These are phyloP conservation scores for Eucalyptus fibrosa DNA, from an alignment of 345 rosid species.

Conservation along the genomic window DNA sequence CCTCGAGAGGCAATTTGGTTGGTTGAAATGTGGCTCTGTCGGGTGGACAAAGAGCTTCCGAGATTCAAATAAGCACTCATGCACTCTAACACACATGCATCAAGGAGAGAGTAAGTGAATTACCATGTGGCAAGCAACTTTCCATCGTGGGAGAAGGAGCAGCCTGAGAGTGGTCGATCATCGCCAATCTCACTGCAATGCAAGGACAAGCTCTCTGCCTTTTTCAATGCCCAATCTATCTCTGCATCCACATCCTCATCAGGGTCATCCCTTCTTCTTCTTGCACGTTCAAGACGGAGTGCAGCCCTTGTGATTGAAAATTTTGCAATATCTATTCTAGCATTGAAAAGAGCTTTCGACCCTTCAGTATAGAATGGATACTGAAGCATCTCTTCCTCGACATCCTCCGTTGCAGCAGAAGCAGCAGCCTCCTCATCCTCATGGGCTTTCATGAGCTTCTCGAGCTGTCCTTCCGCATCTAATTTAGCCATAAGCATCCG, in stretches of 20 bases:
- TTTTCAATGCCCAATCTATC: conserved; percentile 58
- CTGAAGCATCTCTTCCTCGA: conserved; percentile 49
- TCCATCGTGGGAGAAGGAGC: conserved; percentile 82
- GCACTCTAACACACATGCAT: neutral
- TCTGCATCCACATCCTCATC: conserved; percentile 91
- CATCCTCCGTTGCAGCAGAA: conserved; percentile 30
- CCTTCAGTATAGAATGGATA: conserved; percentile 91
- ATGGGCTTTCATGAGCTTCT: conserved; percentile 72
- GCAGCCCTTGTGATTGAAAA: conserved; percentile 65
- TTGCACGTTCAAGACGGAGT: conserved; percentile 50
- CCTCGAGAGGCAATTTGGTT: neutral
- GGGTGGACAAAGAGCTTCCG: neutral
- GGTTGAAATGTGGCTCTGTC: neutral
- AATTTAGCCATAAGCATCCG: conserved; percentile 80
- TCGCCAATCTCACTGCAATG: conserved; percentile 86
- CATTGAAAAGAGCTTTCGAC: conserved; percentile 52
- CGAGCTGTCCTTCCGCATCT: conserved; percentile 75
- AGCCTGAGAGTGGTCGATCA: conserved; percentile 85
- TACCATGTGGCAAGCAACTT: conserved; percentile 86
- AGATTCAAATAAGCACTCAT: neutral
- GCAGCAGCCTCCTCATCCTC: conserved; percentile 75
- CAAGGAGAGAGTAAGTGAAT: neutral
- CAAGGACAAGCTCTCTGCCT: conserved; percentile 55
- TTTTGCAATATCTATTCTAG: conserved; percentile 68
- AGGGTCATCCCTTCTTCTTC: conserved; percentile 76